These are phyloP conservation scores for Gryganskiella cystojenkinii DNA, from an alignment of 192 early-diverging fungal genomes.

Conservation along the genomic window DNA sequence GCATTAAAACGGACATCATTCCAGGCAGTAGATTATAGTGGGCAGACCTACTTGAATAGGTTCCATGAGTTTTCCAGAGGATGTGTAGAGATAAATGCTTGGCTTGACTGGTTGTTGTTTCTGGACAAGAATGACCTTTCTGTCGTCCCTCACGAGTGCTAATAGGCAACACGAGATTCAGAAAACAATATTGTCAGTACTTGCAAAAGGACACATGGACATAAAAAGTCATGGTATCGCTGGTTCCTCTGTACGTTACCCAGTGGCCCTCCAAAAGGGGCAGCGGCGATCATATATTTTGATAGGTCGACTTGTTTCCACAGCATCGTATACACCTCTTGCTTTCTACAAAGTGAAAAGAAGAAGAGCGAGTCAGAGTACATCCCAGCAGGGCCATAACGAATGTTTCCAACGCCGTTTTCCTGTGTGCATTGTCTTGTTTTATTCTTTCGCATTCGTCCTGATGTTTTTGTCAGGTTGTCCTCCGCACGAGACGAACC, in stretches of 20 bases:
- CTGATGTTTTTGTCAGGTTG: too few species aligned
- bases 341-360: constrained; percentile 58
- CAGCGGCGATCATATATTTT: constrained; percentile 83
- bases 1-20: background rate
- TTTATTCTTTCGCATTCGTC: too few species aligned
- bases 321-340: constrained; percentile 87
- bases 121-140: constrained; percentile 80
- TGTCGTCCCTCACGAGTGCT: constrained; percentile 95
- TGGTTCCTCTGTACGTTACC: constrained; percentile 71
- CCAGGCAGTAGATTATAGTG: background rate
- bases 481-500: too few species aligned
- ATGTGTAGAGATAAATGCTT: constrained; percentile 86
- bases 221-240: too few species aligned
- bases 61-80: constrained; percentile 85
- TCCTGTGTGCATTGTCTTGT: too few species aligned
- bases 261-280: constrained; percentile 93
- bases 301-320: constrained; percentile 92
- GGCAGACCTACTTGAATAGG: constrained; percentile 75
- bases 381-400: too few species aligned
- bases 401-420: too few species aligned
- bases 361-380: background rate
- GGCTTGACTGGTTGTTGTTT: constrained; percentile 80
- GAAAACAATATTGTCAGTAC: too few species aligned
- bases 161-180: too few species aligned
- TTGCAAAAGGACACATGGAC: too few species aligned